phyloP scores from a whole-genome alignment of 1,284 basidiomycete species.

The Cyathus pygmaeus region DNA sequence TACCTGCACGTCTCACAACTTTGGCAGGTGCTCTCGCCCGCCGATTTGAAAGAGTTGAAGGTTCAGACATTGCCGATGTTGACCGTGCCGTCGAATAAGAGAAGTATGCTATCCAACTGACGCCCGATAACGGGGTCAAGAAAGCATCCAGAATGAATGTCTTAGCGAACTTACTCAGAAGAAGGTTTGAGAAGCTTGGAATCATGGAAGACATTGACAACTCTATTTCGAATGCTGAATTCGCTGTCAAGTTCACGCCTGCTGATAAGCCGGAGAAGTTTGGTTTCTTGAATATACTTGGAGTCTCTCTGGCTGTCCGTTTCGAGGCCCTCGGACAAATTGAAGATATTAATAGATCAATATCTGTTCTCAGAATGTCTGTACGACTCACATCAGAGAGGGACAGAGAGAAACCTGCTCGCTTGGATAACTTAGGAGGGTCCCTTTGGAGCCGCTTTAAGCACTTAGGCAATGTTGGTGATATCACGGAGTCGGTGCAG shows the following conservation, averaged over 20 bases:
- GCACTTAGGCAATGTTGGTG: background rate
- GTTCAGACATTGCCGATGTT: background rate
- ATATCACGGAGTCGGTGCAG: background rate
- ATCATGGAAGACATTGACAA: background rate
- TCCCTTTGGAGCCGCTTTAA: background rate
- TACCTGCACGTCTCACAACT: background rate
- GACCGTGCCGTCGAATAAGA: background rate
- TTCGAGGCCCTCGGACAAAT: background rate
- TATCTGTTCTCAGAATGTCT: background rate
- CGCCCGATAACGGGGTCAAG: background rate
- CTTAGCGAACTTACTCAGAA: background rate
- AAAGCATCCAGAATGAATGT: background rate
- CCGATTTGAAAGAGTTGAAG: background rate
- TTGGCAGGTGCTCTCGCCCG: background rate
- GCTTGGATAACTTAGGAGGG: background rate
- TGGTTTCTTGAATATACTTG: background rate
- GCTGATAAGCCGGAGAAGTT: background rate
- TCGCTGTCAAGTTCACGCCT: background rate
- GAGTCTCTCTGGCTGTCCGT: background rate
- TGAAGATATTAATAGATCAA: background rate
- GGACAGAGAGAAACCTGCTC: background rate
- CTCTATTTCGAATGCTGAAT: background rate
- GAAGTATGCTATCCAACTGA: background rate
- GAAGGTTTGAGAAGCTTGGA: background rate
- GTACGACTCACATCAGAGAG: background rate